These are phyloP conservation scores for Scedosporium aurantiacum DNA, from an alignment of 2,329 filamentous ascomycete species.

Conservation along the genomic window DNA sequence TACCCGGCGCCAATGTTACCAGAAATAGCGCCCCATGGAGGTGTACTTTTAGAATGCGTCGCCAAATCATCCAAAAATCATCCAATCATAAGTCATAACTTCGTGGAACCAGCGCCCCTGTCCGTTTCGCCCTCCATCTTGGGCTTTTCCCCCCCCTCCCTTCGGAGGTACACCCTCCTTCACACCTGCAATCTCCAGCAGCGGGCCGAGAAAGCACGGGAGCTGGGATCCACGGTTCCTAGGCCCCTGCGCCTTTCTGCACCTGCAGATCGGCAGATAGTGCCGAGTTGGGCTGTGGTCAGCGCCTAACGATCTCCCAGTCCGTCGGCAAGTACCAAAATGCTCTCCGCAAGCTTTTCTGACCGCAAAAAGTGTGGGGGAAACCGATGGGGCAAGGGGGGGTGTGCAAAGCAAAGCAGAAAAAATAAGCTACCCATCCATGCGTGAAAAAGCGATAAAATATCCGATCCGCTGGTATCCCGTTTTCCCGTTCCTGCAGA, in stretches of 20 bases:
- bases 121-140: background rate
- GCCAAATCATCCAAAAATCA: slow-evolving; percentile 19
- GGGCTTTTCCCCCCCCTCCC: background rate
- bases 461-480: slow-evolving; percentile 3
- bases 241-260: background rate
- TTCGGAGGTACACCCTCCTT: background rate
- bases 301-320: background rate
- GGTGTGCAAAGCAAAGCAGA: background rate
- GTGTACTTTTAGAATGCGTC: slow-evolving; percentile 32
- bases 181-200: background rate
- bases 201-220: background rate
- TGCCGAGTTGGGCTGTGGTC: background rate
- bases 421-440: slow-evolving; percentile 2
- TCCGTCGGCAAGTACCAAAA: background rate
- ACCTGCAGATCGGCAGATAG: background rate
- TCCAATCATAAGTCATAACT: slow-evolving; percentile 46
- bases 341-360: background rate
- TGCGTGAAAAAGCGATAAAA: background rate
- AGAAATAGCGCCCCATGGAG: slow-evolving; percentile 12
- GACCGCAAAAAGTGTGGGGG: background rate
- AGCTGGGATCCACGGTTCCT: background rate
- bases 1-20: slow-evolving; percentile 12
- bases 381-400: background rate
- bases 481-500: slow-evolving; percentile 5
- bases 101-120: slow-evolving; percentile 27